Evolutionary conservation across 176 grass and related monocot species (phyloP), one percentile per base, ranked within the genome.

Genomic region (Carex scoparia): DNA sequence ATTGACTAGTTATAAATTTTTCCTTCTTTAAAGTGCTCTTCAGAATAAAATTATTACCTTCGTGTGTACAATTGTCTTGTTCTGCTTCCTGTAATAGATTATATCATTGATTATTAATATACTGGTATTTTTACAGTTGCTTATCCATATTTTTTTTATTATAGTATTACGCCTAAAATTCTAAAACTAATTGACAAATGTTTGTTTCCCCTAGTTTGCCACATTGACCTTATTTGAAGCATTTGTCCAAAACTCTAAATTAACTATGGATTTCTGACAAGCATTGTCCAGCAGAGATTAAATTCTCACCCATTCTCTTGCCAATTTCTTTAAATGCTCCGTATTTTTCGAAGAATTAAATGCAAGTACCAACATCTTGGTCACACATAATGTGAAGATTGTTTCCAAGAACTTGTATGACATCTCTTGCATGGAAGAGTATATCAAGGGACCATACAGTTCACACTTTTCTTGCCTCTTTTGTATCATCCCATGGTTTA

Each of bases 351-450:
- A 68, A 18, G 37, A 67, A 30, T 69, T 19, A 56, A 67, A 33
- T 79, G 53, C 18, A 16, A 37, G 13, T 58, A 58, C 74, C 74
- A 83, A 65, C 31, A 68, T 33, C 55, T 55, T 69, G 42, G 16
- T 69, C 63, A 69, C 27, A 33, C 81, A 7, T 49, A 83, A 83
- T 9, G 16, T 56, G 4, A 83, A 66, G 61, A 32, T 83, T 49
- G 69, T 81, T 83, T n/a, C 63, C 81, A 83, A 83, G 33, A 83
- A 83, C 61, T 55, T 83, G 46, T 10, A 53, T 83, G 44, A 68
- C 63, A 65, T 83, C 63, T 83, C 65, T 83, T 81, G 79, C 81
- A 69, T 83, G 81, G 49, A 83, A 83, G 81, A 83, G 81, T 83
- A 53, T 49, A 83, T 56, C 46, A 67, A 19, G 61, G 81, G 42